Conservation (phyloP, 305 asterid species). For the Nicotiana rustica region DNA sequence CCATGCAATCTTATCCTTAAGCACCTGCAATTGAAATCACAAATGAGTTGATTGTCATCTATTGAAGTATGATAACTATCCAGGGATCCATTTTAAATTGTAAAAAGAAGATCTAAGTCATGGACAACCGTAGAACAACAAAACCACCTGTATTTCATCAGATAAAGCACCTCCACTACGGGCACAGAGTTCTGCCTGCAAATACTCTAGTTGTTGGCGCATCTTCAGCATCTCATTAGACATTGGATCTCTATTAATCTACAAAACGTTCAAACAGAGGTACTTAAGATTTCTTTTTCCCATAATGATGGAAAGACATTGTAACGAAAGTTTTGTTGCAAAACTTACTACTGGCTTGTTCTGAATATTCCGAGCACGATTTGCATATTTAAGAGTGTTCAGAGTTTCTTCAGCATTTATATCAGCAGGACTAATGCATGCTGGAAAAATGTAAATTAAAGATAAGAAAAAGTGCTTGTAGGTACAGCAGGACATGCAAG, state of each 20-base stretch:
- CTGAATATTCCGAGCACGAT: constrained; percentile 98
- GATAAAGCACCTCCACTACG: constrained; percentile 87
- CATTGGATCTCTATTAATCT: constrained; percentile 95
- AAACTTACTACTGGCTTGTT: constrained; percentile 91
- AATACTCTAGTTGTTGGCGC: constrained; percentile 93
- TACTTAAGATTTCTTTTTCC: constrained; percentile 36
- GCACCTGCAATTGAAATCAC: constrained; percentile 61
- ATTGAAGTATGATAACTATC: constrained; percentile 18
- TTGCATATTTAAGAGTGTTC: constrained; percentile 96
- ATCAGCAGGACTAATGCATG: constrained; percentile 99
- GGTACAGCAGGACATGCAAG: background rate
- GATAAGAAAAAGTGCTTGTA: constrained; percentile 32
- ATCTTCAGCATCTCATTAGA: constrained; percentile 96
- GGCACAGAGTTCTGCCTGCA: constrained; percentile 97
- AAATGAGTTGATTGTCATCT: background rate
- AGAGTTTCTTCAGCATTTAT: constrained; percentile 99
- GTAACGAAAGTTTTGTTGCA: background rate
- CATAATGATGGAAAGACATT: constrained; percentile 13
- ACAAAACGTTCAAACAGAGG: constrained; percentile 41
- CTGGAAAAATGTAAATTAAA: constrained; percentile 51
- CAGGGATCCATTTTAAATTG: background rate
- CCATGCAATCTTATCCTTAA: constrained; percentile 87
- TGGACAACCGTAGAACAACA: background rate
- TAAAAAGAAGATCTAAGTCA: background rate
- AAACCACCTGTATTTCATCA: constrained; percentile 71